These are phyloP conservation scores for Venturia effusa DNA, from an alignment of 2,329 filamentous ascomycete species.

Conservation along the genomic window DNA sequence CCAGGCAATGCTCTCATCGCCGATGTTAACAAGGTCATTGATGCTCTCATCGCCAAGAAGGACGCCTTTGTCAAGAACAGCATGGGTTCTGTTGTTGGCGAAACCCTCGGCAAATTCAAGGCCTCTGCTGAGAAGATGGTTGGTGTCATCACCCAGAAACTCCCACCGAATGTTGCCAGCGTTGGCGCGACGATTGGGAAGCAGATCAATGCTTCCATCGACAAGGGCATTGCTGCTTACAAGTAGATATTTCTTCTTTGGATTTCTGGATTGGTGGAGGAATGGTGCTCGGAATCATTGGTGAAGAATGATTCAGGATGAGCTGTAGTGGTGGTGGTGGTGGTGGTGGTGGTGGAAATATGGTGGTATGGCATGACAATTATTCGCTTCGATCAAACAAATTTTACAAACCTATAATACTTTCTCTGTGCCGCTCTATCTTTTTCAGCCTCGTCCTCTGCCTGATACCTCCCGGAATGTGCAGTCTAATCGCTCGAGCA, in stretches of 20 bases:
- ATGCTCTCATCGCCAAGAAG: constrained; percentile 1
- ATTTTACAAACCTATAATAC: background rate
- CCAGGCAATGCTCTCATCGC: constrained; percentile 7
- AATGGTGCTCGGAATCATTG: background rate
- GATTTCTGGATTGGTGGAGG: background rate
- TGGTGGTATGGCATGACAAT: background rate
- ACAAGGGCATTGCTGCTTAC: constrained; percentile 8
- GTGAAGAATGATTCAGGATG: background rate
- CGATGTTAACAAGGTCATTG: constrained; percentile 8
- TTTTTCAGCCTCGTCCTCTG: background rate
- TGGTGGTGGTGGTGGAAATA: background rate
- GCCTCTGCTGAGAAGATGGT: constrained; percentile 2
- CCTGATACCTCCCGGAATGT: background rate
- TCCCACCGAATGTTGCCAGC: background rate
- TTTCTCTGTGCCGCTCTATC: background rate
- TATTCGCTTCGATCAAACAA: background rate
- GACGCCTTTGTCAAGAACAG: constrained; percentile 5
- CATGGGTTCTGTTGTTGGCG: background rate
- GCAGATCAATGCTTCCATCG: constrained; percentile 7
- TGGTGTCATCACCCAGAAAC: constrained; percentile 7
- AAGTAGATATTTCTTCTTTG: background rate
- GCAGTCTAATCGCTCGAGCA: no score
- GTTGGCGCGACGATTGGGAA: constrained; percentile 2
- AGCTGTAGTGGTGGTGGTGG: no score
- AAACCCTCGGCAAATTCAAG: constrained; percentile 4